phyloP scores from a whole-genome alignment of 2,329 filamentous ascomycete species.

The Xylariaceae sp. region DNA sequence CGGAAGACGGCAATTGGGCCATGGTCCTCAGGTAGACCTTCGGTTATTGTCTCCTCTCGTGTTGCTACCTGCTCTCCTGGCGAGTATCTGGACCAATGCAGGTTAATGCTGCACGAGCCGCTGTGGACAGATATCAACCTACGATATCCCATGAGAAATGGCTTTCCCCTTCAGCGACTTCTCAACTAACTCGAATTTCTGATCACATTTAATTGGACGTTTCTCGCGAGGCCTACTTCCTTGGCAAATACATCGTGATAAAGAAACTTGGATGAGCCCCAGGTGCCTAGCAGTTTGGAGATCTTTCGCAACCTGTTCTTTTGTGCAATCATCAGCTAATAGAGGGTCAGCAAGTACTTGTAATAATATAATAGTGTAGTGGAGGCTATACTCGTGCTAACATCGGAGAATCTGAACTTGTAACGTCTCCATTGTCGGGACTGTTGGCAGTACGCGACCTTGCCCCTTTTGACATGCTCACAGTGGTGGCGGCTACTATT shows the following conservation, averaged over 20 bases:
- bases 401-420: slow-evolving; percentile 35
- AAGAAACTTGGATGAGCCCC: slow-evolving; percentile 35
- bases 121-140: slow-evolving; percentile 9
- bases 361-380: neutral
- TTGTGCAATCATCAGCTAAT: slow-evolving; percentile 31
- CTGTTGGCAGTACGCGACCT: neutral
- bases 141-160: slow-evolving; percentile 43
- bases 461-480: neutral
- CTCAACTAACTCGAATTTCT: slow-evolving; percentile 35
- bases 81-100: slow-evolving; percentile 16
- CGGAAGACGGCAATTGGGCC: slow-evolving; percentile 37
- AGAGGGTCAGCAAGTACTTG: neutral
- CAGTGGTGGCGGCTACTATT: too few relatives aligned
- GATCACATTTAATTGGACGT: neutral
- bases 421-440: slow-evolving; percentile 21
- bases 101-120: neutral
- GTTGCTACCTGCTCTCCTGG: neutral
- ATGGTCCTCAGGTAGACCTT: slow-evolving; percentile 13
- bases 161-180: slow-evolving; percentile 43
- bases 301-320: slow-evolving; percentile 32
- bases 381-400: slow-evolving; percentile 35
- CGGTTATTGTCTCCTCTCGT: neutral
- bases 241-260: slow-evolving; percentile 17
- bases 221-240: neutral
- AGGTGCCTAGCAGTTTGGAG: slow-evolving; percentile 29